These are phyloP conservation scores for Hortiboletus campestris DNA, from an alignment of 768 basidiomycete genomes.

Conservation along the genomic window DNA sequence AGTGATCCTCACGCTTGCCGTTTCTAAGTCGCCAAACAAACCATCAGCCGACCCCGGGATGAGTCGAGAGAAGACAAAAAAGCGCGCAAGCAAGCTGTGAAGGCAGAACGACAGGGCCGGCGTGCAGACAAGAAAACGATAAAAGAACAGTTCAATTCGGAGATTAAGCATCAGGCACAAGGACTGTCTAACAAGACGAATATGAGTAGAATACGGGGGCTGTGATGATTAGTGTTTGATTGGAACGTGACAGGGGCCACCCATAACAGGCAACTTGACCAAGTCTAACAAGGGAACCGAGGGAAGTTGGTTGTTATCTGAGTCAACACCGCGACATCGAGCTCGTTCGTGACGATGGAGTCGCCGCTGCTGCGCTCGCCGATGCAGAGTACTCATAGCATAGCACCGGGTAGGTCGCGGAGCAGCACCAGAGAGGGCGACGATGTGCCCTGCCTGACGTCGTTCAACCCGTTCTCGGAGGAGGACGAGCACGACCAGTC, in stretches of 20 bases:
- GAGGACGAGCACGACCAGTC: constrained; percentile 90
- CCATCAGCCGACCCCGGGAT: constrained; percentile 65
- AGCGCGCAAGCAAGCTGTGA: constrained; percentile 67
- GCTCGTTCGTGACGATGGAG: constrained; percentile 29
- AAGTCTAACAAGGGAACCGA: constrained; percentile 3
- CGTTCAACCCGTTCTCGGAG: constrained; percentile 90
- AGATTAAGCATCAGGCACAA: constrained; percentile 59
- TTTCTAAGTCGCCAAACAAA: constrained; percentile 34
- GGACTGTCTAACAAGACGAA: constrained; percentile 45
- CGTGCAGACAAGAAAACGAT: constrained; percentile 65
- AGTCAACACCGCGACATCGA: too few species aligned
- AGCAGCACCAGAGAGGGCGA: constrained; percentile 56
- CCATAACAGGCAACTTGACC: constrained; percentile 12
- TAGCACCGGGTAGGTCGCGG: constrained; percentile 55
- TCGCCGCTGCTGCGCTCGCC: constrained; percentile 30
- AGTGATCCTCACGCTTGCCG: constrained; percentile 1
- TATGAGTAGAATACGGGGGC: constrained; percentile 17
- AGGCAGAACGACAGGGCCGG: constrained; percentile 61
- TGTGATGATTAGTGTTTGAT: constrained; percentile 15
- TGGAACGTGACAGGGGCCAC: background rate
- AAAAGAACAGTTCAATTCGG: constrained; percentile 61
- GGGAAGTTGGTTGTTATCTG: background rate
- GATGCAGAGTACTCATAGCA: constrained; percentile 33
- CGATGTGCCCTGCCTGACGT: constrained; percentile 74
- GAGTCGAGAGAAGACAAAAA: constrained; percentile 79